Percentiles rank a stretch among this genome's conserved stretches.
Conservation (phyloP, 148 eudicot genomes). For the Spergularia bocconei region DNA sequence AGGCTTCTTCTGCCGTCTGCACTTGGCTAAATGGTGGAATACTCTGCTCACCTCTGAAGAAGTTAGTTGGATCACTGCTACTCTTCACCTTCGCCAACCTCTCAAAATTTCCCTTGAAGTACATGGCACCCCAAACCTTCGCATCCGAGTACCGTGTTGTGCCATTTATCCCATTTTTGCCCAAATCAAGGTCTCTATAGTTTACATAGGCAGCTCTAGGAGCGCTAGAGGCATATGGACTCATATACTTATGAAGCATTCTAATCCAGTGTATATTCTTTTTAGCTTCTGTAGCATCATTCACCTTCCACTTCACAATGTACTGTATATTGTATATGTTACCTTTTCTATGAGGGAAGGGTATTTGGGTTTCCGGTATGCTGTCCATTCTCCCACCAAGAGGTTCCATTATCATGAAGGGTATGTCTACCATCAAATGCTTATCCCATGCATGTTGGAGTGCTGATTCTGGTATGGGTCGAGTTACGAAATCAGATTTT, state of each 20-base stretch:
- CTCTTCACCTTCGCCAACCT: slow-evolving; percentile 31
- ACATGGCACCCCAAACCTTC: slow-evolving; percentile 21
- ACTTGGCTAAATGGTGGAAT: slow-evolving; percentile 24
- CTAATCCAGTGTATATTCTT: slow-evolving; percentile 23
- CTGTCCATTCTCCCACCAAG: slow-evolving; percentile 27
- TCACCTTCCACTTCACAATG: slow-evolving; percentile 23
- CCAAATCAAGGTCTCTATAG: slow-evolving; percentile 38
- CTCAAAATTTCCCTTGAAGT: slow-evolving; percentile 29
- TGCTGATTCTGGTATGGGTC: slow-evolving; percentile 25
- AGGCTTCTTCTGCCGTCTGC: not conserved
- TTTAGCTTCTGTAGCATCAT: slow-evolving; percentile 14
- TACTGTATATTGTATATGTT: slow-evolving; percentile 31
- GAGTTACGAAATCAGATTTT: slow-evolving; percentile 32
- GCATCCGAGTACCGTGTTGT: slow-evolving; percentile 22
- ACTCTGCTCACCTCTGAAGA: slow-evolving; percentile 31
- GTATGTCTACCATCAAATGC: slow-evolving; percentile 3
- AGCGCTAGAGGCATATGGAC: slow-evolving; percentile 26
- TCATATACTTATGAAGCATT: slow-evolving; percentile 26
- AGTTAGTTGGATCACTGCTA: slow-evolving; percentile 22
- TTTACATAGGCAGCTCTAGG: slow-evolving; percentile 37
- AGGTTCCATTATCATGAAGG: slow-evolving; percentile 22
- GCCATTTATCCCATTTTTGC: slow-evolving; percentile 25
- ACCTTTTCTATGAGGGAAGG: slow-evolving; percentile 31
- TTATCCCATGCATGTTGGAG: slow-evolving; percentile 22
- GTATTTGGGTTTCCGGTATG: slow-evolving; percentile 19